Conservation (phyloP, 208 protist species). For the Trypanosoma vivax region DNA sequence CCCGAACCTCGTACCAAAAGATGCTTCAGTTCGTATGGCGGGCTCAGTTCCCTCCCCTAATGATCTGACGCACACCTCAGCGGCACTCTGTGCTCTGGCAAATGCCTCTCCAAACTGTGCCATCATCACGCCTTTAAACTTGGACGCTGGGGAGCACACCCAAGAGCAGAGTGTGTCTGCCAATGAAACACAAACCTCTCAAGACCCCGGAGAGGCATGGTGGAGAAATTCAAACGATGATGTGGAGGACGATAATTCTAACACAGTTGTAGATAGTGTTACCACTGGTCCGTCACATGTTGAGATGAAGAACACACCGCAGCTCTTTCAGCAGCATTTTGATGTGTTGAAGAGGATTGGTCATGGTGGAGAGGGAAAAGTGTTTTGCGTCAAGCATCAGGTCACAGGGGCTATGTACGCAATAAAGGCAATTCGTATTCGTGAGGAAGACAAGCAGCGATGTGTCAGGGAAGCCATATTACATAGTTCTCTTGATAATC, state of each 20-base stretch:
- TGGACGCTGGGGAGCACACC: neutral
- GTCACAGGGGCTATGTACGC: constrained; percentile 62
- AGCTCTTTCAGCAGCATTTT: constrained; percentile 76
- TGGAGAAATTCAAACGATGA: constrained; percentile 11
- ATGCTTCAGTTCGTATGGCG: neutral
- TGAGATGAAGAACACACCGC: too few species aligned
- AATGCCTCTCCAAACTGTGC: too few species aligned
- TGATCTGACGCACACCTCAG: too few species aligned
- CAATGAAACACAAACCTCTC: neutral
- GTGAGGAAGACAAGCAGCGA: constrained; percentile 44
- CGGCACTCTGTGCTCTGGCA: too few species aligned
- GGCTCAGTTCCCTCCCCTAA: too few species aligned
- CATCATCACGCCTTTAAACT: neutral
- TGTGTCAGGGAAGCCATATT: constrained; percentile 70
- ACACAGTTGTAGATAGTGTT: neutral
- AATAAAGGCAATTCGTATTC: constrained; percentile 73
- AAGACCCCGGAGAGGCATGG: constrained; percentile 6
- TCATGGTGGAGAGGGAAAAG: constrained; percentile 60
- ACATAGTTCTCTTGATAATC: constrained; percentile 75
- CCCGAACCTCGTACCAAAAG: neutral
- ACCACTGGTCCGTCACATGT: too few species aligned
- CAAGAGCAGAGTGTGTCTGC: neutral
- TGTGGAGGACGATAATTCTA: constrained; percentile 1
- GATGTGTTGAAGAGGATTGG: constrained; percentile 64
- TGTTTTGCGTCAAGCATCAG: constrained; percentile 77